These are phyloP conservation scores for Eimeria necatrix DNA, from an alignment of 169 alveolate genomes.

Conservation along the genomic window DNA sequence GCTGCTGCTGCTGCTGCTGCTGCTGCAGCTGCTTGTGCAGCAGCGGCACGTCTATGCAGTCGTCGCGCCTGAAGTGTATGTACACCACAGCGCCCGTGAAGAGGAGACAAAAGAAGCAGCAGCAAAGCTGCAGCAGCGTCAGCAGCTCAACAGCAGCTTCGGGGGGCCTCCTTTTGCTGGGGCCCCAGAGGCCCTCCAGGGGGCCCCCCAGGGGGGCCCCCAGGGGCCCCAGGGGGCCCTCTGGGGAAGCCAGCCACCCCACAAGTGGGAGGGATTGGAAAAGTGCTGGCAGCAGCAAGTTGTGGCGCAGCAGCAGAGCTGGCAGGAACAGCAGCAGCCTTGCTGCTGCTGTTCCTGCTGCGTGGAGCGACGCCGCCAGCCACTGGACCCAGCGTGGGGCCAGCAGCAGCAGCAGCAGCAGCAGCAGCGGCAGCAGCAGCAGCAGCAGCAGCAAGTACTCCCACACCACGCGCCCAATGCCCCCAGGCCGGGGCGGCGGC, in stretches of 20 bases:
- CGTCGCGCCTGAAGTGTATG: slow-evolving; percentile 27
- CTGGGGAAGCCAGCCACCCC: neutral
- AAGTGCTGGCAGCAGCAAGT: slow-evolving; percentile 13
- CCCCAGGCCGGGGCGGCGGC: slow-evolving; percentile 14
- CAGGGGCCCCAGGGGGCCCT: neutral
- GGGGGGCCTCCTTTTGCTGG: neutral
- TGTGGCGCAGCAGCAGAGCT: neutral
- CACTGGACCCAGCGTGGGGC: neutral
- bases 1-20: slow-evolving; percentile 25
- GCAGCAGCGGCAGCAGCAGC: neutral
- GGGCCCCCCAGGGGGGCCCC: neutral
- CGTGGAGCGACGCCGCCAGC: neutral
- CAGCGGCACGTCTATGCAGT: neutral
- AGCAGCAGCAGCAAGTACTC: slow-evolving; percentile 17
- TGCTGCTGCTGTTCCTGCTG: slow-evolving; percentile 7
- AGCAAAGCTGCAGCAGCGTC: neutral
- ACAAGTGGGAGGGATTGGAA: neutral
- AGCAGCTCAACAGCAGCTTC: neutral
- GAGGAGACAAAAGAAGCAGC: neutral
- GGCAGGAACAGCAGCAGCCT: neutral
- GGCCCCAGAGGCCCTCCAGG: neutral
- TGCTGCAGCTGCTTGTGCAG: slow-evolving; percentile 2
- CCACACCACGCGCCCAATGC: neutral
- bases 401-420: neutral
- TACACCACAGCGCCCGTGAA: neutral